These are phyloP conservation scores for Boletus sensibilis DNA, from an alignment of 768 basidiomycete species.

Conservation along the genomic window DNA sequence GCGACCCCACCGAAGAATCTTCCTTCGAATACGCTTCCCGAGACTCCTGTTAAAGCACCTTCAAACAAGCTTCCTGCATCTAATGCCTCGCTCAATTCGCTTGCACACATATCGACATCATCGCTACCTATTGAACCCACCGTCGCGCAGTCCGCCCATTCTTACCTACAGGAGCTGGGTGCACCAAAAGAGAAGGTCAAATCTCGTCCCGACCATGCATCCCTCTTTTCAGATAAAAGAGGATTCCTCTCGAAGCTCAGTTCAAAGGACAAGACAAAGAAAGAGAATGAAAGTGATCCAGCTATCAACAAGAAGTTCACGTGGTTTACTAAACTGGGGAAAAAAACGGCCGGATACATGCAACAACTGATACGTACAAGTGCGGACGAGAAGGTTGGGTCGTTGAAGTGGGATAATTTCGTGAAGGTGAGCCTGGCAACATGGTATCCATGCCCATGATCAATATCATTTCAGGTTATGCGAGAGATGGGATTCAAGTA, in stretches of 20 bases:
- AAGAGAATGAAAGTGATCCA: constrained; percentile 31
- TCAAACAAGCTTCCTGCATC: constrained; percentile 6
- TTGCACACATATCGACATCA: constrained; percentile 38
- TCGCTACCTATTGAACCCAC: constrained; percentile 46
- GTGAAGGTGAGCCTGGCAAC: constrained; percentile 49
- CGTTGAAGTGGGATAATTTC: constrained; percentile 82
- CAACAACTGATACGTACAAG: constrained; percentile 60
- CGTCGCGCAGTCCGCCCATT: constrained; percentile 65
- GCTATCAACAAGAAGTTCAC: constrained; percentile 41
- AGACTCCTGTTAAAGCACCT: constrained; percentile 25
- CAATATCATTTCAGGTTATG: constrained; percentile 54
- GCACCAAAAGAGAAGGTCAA: constrained; percentile 65
- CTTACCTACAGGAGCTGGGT: constrained; percentile 59
- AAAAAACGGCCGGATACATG: constrained; percentile 59
- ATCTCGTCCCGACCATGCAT: constrained; percentile 59
- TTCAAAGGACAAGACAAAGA: constrained; percentile 31
- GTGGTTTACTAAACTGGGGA: constrained; percentile 57
- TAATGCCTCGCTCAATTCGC: constrained; percentile 20
- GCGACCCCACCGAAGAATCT: constrained; percentile 20
- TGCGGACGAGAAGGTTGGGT: constrained; percentile 54
- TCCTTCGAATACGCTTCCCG: constrained; percentile 18
- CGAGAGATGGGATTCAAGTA: constrained; percentile 73
- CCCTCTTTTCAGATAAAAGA: constrained; percentile 44
- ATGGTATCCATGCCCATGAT: background rate
- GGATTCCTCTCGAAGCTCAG: constrained; percentile 54